Conservation (phyloP, 306 rosid genomes). For the Prosopis cineraria region DNA sequence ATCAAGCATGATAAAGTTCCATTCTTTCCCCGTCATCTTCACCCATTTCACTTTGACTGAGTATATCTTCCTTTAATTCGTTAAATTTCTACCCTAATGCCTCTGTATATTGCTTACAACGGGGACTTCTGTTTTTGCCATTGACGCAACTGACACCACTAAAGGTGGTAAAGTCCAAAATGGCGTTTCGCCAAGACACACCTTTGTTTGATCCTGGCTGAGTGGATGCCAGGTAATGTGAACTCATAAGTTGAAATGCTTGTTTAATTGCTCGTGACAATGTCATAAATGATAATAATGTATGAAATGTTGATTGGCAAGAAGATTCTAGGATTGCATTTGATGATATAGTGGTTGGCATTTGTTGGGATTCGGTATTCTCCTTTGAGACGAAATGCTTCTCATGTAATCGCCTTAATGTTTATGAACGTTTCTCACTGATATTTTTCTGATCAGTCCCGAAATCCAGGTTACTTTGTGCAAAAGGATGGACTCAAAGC, state of each 20-base stretch:
- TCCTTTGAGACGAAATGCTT: neutral
- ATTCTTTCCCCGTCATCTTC: neutral
- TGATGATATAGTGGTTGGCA: neutral
- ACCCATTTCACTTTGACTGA: neutral
- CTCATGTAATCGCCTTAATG: neutral
- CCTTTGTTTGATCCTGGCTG: conserved; percentile 11
- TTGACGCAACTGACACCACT: neutral
- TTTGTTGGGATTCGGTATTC: conserved; percentile 18
- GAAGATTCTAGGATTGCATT: neutral
- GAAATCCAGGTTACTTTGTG: conserved; percentile 20
- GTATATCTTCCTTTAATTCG: neutral
- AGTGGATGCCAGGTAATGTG: neutral
- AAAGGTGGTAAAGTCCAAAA: neutral
- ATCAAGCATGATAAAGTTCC: neutral
- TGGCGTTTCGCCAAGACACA: conserved; percentile 27
- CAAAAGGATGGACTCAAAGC: neutral
- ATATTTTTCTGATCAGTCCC: neutral
- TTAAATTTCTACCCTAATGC: neutral
- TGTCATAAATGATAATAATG: neutral
- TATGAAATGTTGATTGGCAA: neutral
- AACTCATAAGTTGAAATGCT: neutral
- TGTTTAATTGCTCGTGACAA: neutral
- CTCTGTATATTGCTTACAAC: neutral
- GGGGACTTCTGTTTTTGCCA: neutral
- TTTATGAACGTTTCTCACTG: conserved; percentile 1